Percentiles rank a stretch among this genome's conserved stretches.
These are phyloP conservation scores for Plantago major DNA, from an alignment of 257 asterid species.

Conservation along the genomic window DNA sequence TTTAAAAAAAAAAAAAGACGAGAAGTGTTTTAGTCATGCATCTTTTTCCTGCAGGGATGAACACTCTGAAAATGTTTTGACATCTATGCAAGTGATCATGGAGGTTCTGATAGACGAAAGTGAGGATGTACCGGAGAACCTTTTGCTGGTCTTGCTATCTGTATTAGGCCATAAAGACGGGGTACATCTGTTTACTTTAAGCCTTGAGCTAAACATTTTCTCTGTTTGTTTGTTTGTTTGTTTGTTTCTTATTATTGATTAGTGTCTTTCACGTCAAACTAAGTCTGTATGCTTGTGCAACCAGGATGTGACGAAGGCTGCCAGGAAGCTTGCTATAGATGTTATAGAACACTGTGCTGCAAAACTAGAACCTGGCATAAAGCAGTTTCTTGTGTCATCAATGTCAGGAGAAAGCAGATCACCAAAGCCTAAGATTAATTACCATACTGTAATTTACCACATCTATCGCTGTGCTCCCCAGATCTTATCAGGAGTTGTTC, in stretches of 20 bases:
- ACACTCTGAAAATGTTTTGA: slow-evolving; percentile 72
- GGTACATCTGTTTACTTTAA: slow-evolving; percentile 33
- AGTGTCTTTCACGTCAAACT: too few relatives aligned
- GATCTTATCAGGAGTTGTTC: slow-evolving; percentile 80
- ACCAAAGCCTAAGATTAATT: slow-evolving; percentile 51
- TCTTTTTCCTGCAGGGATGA: slow-evolving; percentile 51
- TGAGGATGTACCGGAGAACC: slow-evolving; percentile 79
- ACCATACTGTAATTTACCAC: slow-evolving; percentile 72
- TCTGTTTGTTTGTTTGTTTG: slow-evolving; percentile 10
- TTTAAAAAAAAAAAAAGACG: not conserved
- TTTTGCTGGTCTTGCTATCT: slow-evolving; percentile 61
- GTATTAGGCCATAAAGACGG: slow-evolving; percentile 69
- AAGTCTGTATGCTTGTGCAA: slow-evolving; percentile 16
- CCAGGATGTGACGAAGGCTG: slow-evolving; percentile 67
- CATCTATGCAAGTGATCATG: slow-evolving; percentile 94
- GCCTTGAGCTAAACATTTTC: slow-evolving; percentile 1
- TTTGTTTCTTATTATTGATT: slow-evolving; percentile 12
- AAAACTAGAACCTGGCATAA: slow-evolving; percentile 81
- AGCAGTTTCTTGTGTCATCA: slow-evolving; percentile 78
- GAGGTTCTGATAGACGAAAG: slow-evolving; percentile 86
- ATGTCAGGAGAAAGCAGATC: slow-evolving; percentile 81
- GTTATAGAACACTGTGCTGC: slow-evolving; percentile 72
- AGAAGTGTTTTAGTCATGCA: not conserved
- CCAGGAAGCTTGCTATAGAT: slow-evolving; percentile 80
- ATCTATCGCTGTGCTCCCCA: slow-evolving; percentile 77